Base-by-base conservation (phyloP, 352 stramenopile species). In the Phytophthora tentaculata region DNA sequence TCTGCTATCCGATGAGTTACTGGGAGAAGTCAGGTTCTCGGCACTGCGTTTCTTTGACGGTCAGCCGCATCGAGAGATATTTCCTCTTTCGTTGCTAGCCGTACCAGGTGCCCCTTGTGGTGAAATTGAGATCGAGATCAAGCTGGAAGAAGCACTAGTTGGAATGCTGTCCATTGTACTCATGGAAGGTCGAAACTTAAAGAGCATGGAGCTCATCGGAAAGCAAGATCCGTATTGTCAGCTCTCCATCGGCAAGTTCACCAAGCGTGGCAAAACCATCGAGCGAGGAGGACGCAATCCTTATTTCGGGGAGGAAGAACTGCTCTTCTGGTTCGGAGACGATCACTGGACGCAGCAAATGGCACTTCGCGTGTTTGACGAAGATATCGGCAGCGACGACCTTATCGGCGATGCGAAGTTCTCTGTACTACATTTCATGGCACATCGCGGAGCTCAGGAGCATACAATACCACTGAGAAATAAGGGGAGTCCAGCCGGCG, bases 171-270 rank as follows among this genome's bases (percentile, higher is more conserved):
- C 89, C 39, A 55, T 97, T 13, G 89, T 95, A 20, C 60, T 97
- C 7, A 87, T 95, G 52, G 91, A 97, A 75, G 92, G 90, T 8
- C 85, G 87, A 8, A 92, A 95, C 51, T 78, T 98, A 45, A 94
- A 96, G 53, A 96, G 86, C 66, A 96, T 95, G 84, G 92, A 98
- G 72, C 80, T 96, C 17, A 83, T 97, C 24, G 88, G 87, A 17
- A 95, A 95, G 72, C 90, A 97, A 49, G 90, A 98, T 47, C 92
- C 92, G 23, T 98, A 97, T 65, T 95, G 93, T 54, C 90, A 96
- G 50, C 75, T 97, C 28, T 77, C 79, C 14, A 79, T 97, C 23
- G 86, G 81, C 5, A 56, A 79, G 12, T 89, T 88, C 48, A 81
- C 69, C 2, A 90, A 95, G n/a, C 84, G 84, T 3, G 74, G 85